Evolutionary conservation across 768 basidiomycete species (phyloP).

Genomic region (Boletus rubescentipes): DNA sequence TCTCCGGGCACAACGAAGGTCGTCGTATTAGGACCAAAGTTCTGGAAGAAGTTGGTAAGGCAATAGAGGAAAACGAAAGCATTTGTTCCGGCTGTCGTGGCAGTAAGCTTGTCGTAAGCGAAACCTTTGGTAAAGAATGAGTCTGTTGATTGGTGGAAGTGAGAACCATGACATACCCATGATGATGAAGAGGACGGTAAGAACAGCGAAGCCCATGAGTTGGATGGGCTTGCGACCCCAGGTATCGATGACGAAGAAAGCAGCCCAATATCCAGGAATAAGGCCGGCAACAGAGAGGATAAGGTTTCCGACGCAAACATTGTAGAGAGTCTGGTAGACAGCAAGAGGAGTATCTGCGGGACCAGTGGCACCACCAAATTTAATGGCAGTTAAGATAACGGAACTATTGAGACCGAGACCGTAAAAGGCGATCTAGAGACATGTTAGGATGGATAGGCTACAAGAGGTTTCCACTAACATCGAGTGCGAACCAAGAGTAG

Average conservation of each 20-base stretch:
- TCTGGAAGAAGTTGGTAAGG: conserved; percentile 88
- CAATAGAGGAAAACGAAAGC: conserved; percentile 85
- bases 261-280: conserved; percentile 69
- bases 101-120: conserved; percentile 56
- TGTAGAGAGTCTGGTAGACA: conserved; percentile 59
- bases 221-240: conserved; percentile 87
- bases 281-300: conserved; percentile 76
- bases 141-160: background rate
- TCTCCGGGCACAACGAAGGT: conserved; percentile 84
- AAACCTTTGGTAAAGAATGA: conserved; percentile 48
- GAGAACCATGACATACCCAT: conserved; percentile 51
- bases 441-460: background rate
- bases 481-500: conserved; percentile 89
- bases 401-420: conserved; percentile 84
- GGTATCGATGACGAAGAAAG: conserved; percentile 64
- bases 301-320: conserved; percentile 72
- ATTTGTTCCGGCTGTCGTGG: conserved; percentile 40
- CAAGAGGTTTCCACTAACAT: conserved; percentile 44
- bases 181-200: conserved; percentile 64
- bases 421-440: conserved; percentile 75
- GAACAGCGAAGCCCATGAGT: conserved; percentile 69
- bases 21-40: conserved; percentile 81
- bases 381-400: conserved; percentile 72
- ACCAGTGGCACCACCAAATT: conserved; percentile 55
- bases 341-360: too few species aligned